Base-by-base conservation (phyloP, 176 grass and related monocot genomes). In the Cocos nucifera region DNA sequence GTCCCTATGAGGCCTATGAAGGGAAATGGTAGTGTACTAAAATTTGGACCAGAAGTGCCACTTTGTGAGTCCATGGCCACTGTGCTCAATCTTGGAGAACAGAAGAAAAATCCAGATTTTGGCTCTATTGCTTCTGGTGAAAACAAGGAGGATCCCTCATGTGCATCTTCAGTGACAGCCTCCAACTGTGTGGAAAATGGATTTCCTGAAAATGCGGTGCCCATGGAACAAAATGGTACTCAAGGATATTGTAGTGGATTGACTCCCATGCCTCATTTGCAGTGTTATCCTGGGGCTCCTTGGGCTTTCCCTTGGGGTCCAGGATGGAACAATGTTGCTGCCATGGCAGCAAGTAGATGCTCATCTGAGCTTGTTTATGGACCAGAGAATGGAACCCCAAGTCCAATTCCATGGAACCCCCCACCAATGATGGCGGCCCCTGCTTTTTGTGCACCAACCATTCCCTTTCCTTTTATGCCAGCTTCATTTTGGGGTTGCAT, bases 381-480 rank as follows among this genome's bases (percentile, higher is more conserved):
- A 24, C 59, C 49, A 15, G 70, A 53, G 52, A 85, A 79, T 58
- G 23, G 35, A 4, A 65, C 1, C 25, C 59, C 32, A 17, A 66
- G 16, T 29, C 30, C 32, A 1, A 61, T 52, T 62, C 17, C 63
- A 3, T 63, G 73, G 75, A 56, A 12, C n/a, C 29, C 53, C 56
- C 54, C 32, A 48, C 8, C 19, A 0, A 58, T 62, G 54, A 75
- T 79, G 69, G 5, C 68, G 29, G 44, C 22, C 29, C 68, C 68
- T 17, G 63, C 63, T 29, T 73, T 82, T 66, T 76, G 28, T 76
- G 29, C 78, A 17, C 57, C 72, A 54, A 51, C 61, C 20, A 63
- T 76, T 69, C 76, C 93, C 19, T 80, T 85, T 14, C 72, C 80
- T 77, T 72, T 75, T 3, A 32, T 87, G 61, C 75, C 83, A 17